Percentiles rank a stretch among this genome's conserved stretches.
Evolutionary conservation across 257 asterid species (phyloP).

Genomic region (Linderniella brevidens): DNA sequence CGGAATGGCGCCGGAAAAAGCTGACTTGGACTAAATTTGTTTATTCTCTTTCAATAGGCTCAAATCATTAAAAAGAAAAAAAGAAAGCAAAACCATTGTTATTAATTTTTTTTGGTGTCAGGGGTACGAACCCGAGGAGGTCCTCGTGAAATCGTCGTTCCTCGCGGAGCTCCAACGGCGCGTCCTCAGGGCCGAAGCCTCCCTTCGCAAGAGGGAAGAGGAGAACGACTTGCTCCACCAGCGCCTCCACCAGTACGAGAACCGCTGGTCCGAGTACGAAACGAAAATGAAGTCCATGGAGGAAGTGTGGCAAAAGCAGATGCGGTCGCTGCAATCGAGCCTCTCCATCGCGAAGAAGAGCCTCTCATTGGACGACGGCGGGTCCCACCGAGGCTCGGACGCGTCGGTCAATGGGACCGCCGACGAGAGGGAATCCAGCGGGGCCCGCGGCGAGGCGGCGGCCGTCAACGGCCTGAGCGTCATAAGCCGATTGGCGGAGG

Average conservation of each 20-base stretch:
- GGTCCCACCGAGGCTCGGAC: slow-evolving; percentile 51
- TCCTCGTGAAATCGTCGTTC: slow-evolving; percentile 78
- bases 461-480: slow-evolving; percentile 76
- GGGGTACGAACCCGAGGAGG: slow-evolving; percentile 70
- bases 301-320: slow-evolving; percentile 97
- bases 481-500: slow-evolving; percentile 76
- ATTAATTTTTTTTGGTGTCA: slow-evolving; percentile 11
- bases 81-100: too few relatives aligned
- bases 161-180: slow-evolving; percentile 91
- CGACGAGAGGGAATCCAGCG: slow-evolving; percentile 48
- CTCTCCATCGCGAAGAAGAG: slow-evolving; percentile 83
- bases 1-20: too few relatives aligned
- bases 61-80: too few relatives aligned
- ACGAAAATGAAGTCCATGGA: slow-evolving; percentile 95
- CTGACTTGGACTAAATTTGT: too few relatives aligned
- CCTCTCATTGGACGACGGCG: slow-evolving; percentile 62
- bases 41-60: too few relatives aligned
- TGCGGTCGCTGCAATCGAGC: slow-evolving; percentile 95
- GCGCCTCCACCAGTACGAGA: slow-evolving; percentile 76
- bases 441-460: too few relatives aligned
- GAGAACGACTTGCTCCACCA: slow-evolving; percentile 85
- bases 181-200: slow-evolving; percentile 77
- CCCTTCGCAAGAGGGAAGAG: slow-evolving; percentile 73
- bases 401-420: slow-evolving; percentile 54
- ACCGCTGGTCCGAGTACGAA: slow-evolving; percentile 95